A percentile compares a stretch with the other conserved stretches of the same genome.
These are phyloP conservation scores for Podospora anserina DNA, from an alignment of 495 filamentous ascomycete genomes.

Conservation along the genomic window DNA sequence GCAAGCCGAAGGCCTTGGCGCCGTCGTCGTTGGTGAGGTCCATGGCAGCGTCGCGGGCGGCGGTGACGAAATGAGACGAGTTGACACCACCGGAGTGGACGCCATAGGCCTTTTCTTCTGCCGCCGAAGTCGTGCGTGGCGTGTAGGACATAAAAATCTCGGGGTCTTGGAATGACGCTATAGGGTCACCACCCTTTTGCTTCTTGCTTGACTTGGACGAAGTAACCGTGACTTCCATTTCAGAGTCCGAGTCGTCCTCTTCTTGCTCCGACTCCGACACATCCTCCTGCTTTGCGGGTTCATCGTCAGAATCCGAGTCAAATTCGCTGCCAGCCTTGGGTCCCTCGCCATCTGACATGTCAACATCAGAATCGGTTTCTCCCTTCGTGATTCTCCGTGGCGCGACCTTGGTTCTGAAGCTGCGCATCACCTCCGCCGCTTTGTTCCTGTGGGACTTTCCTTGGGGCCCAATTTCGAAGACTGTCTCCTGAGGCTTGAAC, in stretches of 20 bases:
- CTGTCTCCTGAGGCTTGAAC: conserved; percentile 85
- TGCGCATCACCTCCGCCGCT: conserved; percentile 76
- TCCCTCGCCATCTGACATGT: conserved; percentile 36
- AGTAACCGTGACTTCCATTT: conserved; percentile 80
- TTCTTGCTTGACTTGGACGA: conserved; percentile 52
- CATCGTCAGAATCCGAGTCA: conserved; percentile 36
- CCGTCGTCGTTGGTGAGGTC: conserved; percentile 86
- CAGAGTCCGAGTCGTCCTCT: conserved; percentile 65
- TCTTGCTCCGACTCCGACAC: conserved; percentile 44
- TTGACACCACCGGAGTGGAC: conserved; percentile 71
- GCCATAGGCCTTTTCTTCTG: conserved; percentile 87
- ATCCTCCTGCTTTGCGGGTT: conserved; percentile 42
- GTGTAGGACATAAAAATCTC: conserved; percentile 97
- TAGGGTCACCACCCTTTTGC: conserved; percentile 23
- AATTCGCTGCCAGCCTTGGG: conserved; percentile 15
- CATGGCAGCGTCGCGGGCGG: conserved; percentile 79
- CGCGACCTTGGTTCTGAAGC: conserved; percentile 58
- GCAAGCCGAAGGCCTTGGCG: conserved; percentile 67
- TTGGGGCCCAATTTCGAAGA: conserved; percentile 85
- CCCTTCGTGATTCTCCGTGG: conserved; percentile 39
- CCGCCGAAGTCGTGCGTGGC: conserved; percentile 67
- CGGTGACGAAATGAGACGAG: conserved; percentile 72
- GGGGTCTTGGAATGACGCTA: conserved; percentile 65
- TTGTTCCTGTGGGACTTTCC: conserved; percentile 59
- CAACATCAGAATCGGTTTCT: conserved; percentile 30